phyloP scores from a whole-genome alignment of 768 basidiomycete genomes.

The Arthromyces matolae region DNA sequence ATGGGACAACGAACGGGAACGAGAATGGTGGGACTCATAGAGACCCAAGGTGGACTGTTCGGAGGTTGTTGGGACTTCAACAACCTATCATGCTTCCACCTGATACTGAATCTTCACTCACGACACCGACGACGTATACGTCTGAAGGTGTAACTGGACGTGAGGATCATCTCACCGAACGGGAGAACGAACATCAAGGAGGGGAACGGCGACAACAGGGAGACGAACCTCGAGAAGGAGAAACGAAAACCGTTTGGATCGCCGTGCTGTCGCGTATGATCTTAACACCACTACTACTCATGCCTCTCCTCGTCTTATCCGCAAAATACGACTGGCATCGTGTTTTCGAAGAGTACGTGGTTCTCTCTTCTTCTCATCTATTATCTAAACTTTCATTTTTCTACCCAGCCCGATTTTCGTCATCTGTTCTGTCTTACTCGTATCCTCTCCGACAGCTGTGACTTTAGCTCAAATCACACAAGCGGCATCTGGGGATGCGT shows the following conservation, averaged over 20 bases:
- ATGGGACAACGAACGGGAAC: no score
- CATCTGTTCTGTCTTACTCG: conserved; percentile 76
- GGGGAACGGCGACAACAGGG: not conserved
- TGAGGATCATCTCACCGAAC: not conserved
- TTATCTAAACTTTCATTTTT: conserved; percentile 4
- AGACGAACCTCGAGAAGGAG: conserved; percentile 22
- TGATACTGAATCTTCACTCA: not conserved
- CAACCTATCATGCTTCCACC: conserved; percentile 8
- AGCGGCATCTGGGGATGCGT: conserved; percentile 78
- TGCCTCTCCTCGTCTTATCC: conserved; percentile 71
- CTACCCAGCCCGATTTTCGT: conserved; percentile 76
- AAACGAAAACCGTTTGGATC: conserved; percentile 80
- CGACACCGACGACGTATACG: conserved; percentile 11
- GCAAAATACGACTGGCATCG: conserved; percentile 54
- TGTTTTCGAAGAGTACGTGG: conserved; percentile 74
- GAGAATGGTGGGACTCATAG: not conserved
- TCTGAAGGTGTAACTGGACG: not conserved
- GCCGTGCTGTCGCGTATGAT: conserved; percentile 86
- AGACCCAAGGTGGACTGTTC: conserved; percentile 31
- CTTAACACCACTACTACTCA: conserved; percentile 70
- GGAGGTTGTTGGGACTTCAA: conserved; percentile 39
- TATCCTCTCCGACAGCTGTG: conserved; percentile 76
- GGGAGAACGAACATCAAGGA: not conserved
- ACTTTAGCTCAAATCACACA: conserved; percentile 71
- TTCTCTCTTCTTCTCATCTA: not conserved